These are phyloP conservation scores for Cyberlindnera xishuangbannaensis DNA, from an alignment of 805 yeast species.

Conservation along the genomic window DNA sequence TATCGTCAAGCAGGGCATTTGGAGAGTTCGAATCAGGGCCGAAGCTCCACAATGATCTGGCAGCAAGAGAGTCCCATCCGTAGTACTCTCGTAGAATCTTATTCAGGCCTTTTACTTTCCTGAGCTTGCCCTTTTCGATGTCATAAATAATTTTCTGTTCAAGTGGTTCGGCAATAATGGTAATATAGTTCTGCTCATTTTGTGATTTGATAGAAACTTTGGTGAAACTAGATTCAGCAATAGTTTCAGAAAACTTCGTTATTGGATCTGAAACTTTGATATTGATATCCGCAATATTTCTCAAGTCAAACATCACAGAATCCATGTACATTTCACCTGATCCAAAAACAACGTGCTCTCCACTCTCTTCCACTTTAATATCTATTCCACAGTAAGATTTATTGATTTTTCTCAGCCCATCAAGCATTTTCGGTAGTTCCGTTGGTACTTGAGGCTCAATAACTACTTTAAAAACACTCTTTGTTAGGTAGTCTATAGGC, in stretches of 20 bases:
- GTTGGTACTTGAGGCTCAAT: constrained; percentile 77
- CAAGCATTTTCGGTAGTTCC: constrained; percentile 66
- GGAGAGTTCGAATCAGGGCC: constrained; percentile 55
- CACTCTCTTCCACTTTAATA: constrained; percentile 79
- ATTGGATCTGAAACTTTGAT: constrained; percentile 83
- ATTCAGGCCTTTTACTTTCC: constrained; percentile 35
- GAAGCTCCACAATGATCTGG: constrained; percentile 77
- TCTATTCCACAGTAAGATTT: constrained; percentile 61
- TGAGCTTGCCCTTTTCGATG: constrained; percentile 44
- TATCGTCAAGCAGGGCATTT: constrained; percentile 61
- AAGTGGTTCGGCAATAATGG: constrained; percentile 74
- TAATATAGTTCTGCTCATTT: constrained; percentile 48
- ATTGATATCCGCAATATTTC: constrained; percentile 54
- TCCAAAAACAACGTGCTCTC: constrained; percentile 76
- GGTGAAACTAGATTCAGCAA: constrained; percentile 57
- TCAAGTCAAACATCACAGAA: constrained; percentile 70
- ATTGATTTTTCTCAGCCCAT: constrained; percentile 59
- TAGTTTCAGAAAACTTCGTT: constrained; percentile 74
- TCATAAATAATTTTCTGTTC: constrained; percentile 49
- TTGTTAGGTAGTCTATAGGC: constrained; percentile 38
- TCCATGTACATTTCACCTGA: constrained; percentile 88
- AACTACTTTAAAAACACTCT: constrained; percentile 72
- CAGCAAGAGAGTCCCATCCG: constrained; percentile 79
- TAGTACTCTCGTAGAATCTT: constrained; percentile 50
- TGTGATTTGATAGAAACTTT: constrained; percentile 58